Percentiles rank a stretch among this genome's conserved stretches.
Evolutionary conservation across 23 red algal species (phyloP).

Genomic region (Pyropia yezoensis): DNA sequence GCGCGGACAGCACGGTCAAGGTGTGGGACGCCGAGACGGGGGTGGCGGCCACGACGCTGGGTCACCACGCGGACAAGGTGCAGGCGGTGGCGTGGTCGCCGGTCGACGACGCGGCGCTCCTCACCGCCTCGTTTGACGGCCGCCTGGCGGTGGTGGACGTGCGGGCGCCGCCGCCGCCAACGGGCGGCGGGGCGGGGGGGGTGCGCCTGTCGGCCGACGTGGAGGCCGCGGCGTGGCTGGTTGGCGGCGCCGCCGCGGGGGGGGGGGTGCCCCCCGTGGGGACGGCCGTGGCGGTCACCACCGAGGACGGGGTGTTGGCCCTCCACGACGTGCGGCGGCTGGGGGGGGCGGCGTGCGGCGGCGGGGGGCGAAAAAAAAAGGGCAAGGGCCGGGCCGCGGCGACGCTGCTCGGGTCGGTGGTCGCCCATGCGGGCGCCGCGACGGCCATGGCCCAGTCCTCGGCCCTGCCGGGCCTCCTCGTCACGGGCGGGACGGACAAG

Average conservation of each 20-base stretch:
- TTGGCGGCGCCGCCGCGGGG: constrained; percentile 5
- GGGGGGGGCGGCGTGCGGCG: too few relatives aligned
- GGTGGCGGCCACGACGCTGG: constrained; percentile 39
- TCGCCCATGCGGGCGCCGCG: constrained; percentile 42
- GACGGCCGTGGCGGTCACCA: constrained; percentile 16
- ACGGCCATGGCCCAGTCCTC: constrained; percentile 36
- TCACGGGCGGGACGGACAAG: constrained; percentile 78
- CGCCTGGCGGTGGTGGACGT: constrained; percentile 57
- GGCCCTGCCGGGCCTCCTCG: constrained; percentile 50
- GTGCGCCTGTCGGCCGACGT: constrained; percentile 30
- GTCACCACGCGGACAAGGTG: constrained; percentile 69
- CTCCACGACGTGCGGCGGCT: constrained; percentile 53
- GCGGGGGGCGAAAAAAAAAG: neutral
- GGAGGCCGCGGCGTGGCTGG: constrained; percentile 28
- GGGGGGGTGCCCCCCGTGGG: neutral
- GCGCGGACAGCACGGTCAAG: constrained; percentile 66
- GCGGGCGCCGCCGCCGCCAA: constrained; percentile 18
- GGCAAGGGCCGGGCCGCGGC: neutral
- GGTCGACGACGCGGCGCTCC: constrained; percentile 20
- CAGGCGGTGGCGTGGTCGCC: constrained; percentile 84
- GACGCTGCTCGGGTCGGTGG: constrained; percentile 18
- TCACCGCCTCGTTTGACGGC: constrained; percentile 80
- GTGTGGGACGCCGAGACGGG: constrained; percentile 84
- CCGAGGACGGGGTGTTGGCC: constrained; percentile 63
- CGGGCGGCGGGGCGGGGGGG: neutral